These are phyloP conservation scores for Aureobasidium sp. DNA, from an alignment of 2,329 filamentous ascomycete genomes.

Conservation along the genomic window DNA sequence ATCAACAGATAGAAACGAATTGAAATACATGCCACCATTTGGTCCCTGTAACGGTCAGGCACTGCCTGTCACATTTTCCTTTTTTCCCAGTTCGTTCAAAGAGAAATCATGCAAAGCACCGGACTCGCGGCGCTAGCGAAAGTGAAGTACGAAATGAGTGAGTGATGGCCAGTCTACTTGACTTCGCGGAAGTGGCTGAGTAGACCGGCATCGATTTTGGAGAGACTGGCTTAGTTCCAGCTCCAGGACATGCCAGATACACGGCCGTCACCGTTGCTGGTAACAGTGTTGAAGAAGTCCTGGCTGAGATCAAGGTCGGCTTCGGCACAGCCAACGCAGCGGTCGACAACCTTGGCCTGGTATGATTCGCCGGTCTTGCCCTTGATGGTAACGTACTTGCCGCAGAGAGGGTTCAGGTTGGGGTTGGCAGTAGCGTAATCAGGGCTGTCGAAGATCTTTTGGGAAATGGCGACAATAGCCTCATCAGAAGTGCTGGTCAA, in stretches of 20 bases:
- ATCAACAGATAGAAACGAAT: slow-evolving; percentile 12
- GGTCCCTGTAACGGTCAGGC: not conserved
- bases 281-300: slow-evolving; percentile 30
- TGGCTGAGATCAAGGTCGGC: slow-evolving; percentile 52
- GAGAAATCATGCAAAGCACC: slow-evolving; percentile 10
- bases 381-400: slow-evolving; percentile 56
- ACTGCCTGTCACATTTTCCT: slow-evolving; percentile 10
- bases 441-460: slow-evolving; percentile 51
- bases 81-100: not conserved
- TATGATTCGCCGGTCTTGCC: slow-evolving; percentile 48
- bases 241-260: slow-evolving; percentile 34
- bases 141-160: slow-evolving; percentile 11
- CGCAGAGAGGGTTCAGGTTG: slow-evolving; percentile 64
- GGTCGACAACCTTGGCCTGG: slow-evolving; percentile 58
- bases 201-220: not conserved
- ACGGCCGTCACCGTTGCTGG: slow-evolving; percentile 29
- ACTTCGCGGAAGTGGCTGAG: slow-evolving; percentile 6
- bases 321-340: slow-evolving; percentile 60
- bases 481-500: slow-evolving; percentile 47
- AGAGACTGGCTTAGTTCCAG: slow-evolving; percentile 23
- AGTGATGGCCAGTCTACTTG: not conserved
- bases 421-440: slow-evolving; percentile 28
- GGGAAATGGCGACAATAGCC: slow-evolving; percentile 61
- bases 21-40: not conserved
- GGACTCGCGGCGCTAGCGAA: slow-evolving; percentile 12